Conservation (phyloP, 1,139 yeast genomes). For the Pichia norvegensis region DNA sequence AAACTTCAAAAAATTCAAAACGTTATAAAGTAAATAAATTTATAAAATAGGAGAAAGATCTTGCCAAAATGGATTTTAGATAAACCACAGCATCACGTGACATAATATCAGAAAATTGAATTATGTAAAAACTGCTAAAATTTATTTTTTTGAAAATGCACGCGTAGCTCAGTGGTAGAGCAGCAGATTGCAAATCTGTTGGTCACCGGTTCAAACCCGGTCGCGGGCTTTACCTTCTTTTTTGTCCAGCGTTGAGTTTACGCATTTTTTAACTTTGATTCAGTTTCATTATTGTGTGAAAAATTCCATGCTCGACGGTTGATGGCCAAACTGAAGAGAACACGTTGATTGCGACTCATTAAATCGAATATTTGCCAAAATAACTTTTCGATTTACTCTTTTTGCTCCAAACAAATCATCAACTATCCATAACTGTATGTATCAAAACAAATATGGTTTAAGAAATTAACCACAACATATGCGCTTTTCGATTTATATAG, state of each 20-base stretch:
- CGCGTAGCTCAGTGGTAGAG: slow-evolving; percentile 82
- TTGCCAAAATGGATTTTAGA: too few relatives aligned
- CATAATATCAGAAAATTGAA: background rate
- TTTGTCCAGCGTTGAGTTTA: too few relatives aligned
- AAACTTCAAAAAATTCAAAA: too few relatives aligned
- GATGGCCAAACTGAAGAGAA: background rate
- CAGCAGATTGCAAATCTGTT: slow-evolving; percentile 89
- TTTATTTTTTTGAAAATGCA: slow-evolving; percentile 9
- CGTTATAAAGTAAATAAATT: too few relatives aligned
- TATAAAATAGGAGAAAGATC: too few relatives aligned
- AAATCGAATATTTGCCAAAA: too few relatives aligned
- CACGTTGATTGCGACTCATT: too few relatives aligned
- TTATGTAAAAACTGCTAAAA: background rate
- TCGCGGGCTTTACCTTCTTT: slow-evolving; percentile 51
- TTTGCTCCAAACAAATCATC: background rate
- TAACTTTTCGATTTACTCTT: background rate
- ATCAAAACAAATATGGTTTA: background rate
- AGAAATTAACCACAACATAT: too few relatives aligned
- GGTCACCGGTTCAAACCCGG: slow-evolving; percentile 84
- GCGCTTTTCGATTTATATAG: too few relatives aligned
- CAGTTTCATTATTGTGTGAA: too few relatives aligned
- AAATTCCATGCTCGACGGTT: too few relatives aligned
- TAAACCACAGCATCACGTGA: background rate
- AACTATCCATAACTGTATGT: background rate
- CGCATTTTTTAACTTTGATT: too few relatives aligned